Percentiles rank a stretch among this genome's conserved stretches.
These are phyloP conservation scores for Panicum hallii DNA, from an alignment of 202 grass and related monocot species.

Conservation along the genomic window DNA sequence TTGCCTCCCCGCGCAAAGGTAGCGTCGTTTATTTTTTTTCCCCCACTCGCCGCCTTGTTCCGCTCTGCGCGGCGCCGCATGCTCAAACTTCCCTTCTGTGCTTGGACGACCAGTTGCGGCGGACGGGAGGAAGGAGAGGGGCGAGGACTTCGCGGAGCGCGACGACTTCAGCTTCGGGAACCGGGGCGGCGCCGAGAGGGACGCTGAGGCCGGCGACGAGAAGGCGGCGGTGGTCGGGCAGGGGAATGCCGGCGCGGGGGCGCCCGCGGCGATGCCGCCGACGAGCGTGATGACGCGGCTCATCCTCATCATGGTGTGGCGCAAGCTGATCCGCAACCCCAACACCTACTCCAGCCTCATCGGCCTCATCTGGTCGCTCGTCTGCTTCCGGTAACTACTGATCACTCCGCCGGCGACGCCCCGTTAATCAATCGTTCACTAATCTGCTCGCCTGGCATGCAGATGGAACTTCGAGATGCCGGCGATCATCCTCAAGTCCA, in stretches of 20 bases:
- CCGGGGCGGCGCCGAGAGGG: constrained; percentile 53
- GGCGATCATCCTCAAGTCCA: constrained; percentile 83
- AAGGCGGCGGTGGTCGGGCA: constrained; percentile 41
- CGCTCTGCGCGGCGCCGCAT: background rate
- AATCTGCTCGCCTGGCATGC: background rate
- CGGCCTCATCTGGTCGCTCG: constrained; percentile 91
- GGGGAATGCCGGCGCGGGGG: constrained; percentile 34
- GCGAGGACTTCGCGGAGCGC: constrained; percentile 62
- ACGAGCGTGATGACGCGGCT: constrained; percentile 96
- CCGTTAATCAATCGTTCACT: background rate
- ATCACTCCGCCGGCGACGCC: background rate
- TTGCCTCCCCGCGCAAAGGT: constrained; percentile 93
- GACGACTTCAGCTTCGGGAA: constrained; percentile 95
- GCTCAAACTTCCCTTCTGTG: background rate
- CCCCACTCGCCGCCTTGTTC: background rate
- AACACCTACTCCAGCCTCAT: constrained; percentile 99
- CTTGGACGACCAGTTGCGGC: constrained; percentile 26
- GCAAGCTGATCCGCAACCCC: constrained; percentile 98
- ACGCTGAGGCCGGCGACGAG: constrained; percentile 69
- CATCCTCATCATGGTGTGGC: constrained; percentile 99
- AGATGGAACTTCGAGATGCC: constrained; percentile 95
- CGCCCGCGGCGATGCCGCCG: constrained; percentile 73
- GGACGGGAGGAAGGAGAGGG: constrained; percentile 67
- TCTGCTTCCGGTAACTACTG: constrained; percentile 73
- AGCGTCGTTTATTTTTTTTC: background rate